Base-by-base conservation (phyloP, 2,329 filamentous ascomycete genomes). In the Pseudocercospora fuligena region DNA sequence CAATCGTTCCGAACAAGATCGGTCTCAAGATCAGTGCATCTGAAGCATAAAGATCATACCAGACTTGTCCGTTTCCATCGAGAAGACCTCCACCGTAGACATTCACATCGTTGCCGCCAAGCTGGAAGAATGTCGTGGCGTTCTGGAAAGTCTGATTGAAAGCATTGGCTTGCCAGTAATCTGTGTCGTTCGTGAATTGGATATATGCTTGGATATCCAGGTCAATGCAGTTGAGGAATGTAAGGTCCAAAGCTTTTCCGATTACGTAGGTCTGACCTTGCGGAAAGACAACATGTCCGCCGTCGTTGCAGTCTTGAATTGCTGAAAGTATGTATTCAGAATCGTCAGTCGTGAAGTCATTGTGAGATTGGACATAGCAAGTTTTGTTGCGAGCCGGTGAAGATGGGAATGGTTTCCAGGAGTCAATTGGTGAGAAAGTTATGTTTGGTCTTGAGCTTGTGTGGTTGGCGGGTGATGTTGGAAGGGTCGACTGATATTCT, bases 81-180 rank as follows among this genome's bases (percentile, higher is more conserved):
- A 90, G 77, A 9, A 83, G 87, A 51, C 87, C 87, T 16, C 86
- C 87, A 0, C 89, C 90, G 67, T 90, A 92, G 54, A 92, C 84
- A 65, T 90, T 89, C 11, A 92, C 86, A 77, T 87, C 88, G 21
- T 84, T 80, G 31, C 89, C 89, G 47, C 89, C 89, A 43, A 90
- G 83, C 74, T 88, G 84, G 82, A 89, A 91, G 81, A 91, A 90
- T 1, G 87, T 87, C 0, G 87, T 88, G 5, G 86, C 84, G 68
- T 90, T 90, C 72, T 92, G 90, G 78, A 87, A 92, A 5, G 80
- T 81, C 27, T 89, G 88, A 63, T 85, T 84, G 82, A 91, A 91
- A 49, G 84, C 82, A 72, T 90, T 84, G 8, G 82, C 83, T 69
- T 89, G 83, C 90, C 90, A 92, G 78, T 91, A 92, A 70, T 87